Percentiles rank a stretch among this genome's conserved stretches.
These are phyloP conservation scores for Arthrobotrys conoides DNA, from an alignment of 2,329 filamentous ascomycete species.

Conservation along the genomic window DNA sequence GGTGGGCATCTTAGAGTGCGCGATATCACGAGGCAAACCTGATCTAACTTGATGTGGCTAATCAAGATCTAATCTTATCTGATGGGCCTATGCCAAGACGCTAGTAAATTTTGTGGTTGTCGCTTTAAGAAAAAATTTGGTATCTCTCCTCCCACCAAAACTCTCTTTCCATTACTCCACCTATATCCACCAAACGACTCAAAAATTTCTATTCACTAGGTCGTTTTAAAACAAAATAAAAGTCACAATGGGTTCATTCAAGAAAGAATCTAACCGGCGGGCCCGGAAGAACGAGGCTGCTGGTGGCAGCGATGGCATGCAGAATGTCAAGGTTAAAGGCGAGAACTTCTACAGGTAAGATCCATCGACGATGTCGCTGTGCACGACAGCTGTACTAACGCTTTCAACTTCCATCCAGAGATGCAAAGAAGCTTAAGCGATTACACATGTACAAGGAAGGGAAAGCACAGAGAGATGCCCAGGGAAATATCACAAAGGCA, in stretches of 20 bases:
- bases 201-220: neutral
- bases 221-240: neutral
- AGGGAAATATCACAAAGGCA: slow-evolving; percentile 86
- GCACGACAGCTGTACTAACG: neutral
- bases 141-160: slow-evolving; percentile 23
- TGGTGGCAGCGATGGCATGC: slow-evolving; percentile 81
- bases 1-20: slow-evolving; percentile 39
- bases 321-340: slow-evolving; percentile 92
- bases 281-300: slow-evolving; percentile 62
- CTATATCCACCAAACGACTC: slow-evolving; percentile 29
- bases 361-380: slow-evolving; percentile 66
- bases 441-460: slow-evolving; percentile 93
- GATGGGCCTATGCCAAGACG: slow-evolving; percentile 34
- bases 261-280: slow-evolving; percentile 64
- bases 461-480: slow-evolving; percentile 82
- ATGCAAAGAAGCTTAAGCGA: slow-evolving; percentile 87
- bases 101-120: slow-evolving; percentile 32
- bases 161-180: slow-evolving; percentile 26
- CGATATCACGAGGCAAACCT: slow-evolving; percentile 50
- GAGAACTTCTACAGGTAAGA: slow-evolving; percentile 91
- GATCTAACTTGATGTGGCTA: slow-evolving; percentile 41
- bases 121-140: slow-evolving; percentile 33
- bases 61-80: slow-evolving; percentile 49
- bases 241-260: slow-evolving; percentile 64
- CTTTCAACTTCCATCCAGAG: slow-evolving; percentile 36